These are phyloP conservation scores for Takakia lepidozioides DNA, from an alignment of 225 moss, liverwort and hornwort genomes.

Conservation along the genomic window DNA sequence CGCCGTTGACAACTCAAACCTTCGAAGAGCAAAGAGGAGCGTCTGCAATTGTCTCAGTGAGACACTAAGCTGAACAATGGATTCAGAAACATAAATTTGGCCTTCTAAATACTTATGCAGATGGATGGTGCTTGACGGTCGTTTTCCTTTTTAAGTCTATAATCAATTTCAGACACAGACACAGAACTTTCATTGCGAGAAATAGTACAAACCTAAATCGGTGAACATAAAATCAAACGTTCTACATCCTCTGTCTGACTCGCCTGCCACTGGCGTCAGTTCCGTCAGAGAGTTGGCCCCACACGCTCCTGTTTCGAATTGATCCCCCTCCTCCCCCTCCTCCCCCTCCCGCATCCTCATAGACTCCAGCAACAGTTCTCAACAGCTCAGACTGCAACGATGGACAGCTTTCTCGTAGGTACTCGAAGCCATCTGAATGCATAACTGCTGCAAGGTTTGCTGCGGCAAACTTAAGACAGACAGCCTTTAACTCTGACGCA, in stretches of 20 bases:
- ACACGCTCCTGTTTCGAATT: conserved; percentile 72
- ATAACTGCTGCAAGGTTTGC: conserved; percentile 89
- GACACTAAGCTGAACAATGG: too few species aligned
- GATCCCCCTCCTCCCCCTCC: conserved; percentile 57
- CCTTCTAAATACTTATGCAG: too few species aligned
- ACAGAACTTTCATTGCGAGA: too few species aligned
- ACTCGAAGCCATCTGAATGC: conserved; percentile 97
- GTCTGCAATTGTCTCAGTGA: too few species aligned
- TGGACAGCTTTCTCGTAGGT: conserved; percentile 96
- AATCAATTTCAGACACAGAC: too few species aligned
- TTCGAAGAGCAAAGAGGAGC: too few species aligned
- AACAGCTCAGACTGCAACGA: conserved; percentile 88
- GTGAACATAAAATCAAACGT: conserved; percentile 3
- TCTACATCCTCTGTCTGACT: conserved; percentile 91
- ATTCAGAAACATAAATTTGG: too few species aligned
- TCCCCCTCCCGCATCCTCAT: conserved; percentile 58
- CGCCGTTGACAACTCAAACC: too few species aligned
- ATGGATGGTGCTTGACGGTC: too few species aligned
- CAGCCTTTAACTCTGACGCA: conserved; percentile 91
- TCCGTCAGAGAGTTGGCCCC: conserved; percentile 85
- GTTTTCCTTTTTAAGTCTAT: too few species aligned
- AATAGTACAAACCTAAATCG: too few species aligned
- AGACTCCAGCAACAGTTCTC: conserved; percentile 98
- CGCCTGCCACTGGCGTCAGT: conserved; percentile 81
- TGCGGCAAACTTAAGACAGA: conserved; percentile 94